Evolutionary conservation across 805 yeast genomes (phyloP).

Genomic region (Sugiyamaella americana): DNA sequence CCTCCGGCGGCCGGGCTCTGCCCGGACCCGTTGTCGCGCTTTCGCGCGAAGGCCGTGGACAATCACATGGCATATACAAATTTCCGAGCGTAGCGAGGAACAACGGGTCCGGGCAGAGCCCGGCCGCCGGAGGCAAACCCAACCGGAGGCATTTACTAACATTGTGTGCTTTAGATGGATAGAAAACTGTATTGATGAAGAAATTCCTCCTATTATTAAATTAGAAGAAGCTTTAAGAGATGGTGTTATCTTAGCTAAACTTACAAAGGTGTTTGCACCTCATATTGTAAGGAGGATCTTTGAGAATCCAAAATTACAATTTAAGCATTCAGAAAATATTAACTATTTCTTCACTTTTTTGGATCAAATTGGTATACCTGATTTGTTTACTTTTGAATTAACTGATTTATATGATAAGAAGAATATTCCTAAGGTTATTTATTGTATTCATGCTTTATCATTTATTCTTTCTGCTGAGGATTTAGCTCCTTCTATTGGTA

Average conservation of each 20-base stretch:
- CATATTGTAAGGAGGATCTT: conserved; percentile 49
- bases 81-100: too few relatives aligned
- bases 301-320: conserved; percentile 61
- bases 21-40: too few relatives aligned
- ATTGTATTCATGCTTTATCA: conserved; percentile 84
- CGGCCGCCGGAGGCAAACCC: too few relatives aligned
- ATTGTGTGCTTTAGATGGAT: conserved; percentile 50
- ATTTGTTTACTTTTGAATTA: conserved; percentile 80
- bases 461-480: conserved; percentile 57
- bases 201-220: conserved; percentile 50
- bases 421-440: conserved; percentile 88
- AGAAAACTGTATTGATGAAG: conserved; percentile 53
- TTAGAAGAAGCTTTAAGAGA: conserved; percentile 66
- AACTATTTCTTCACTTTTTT: conserved; percentile 68
- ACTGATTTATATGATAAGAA: conserved; percentile 90
- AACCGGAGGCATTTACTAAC: too few relatives aligned
- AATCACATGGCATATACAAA: too few relatives aligned
- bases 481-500: conserved; percentile 53
- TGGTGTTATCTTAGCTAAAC: conserved; percentile 79
- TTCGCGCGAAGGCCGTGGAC: too few relatives aligned
- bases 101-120: too few relatives aligned
- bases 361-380: conserved; percentile 70
- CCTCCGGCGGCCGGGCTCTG: too few relatives aligned
- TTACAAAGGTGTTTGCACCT: conserved; percentile 69
- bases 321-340: conserved; percentile 89